Base-by-base conservation (phyloP, 129 eudicot species). In the Centrapalus pauciflorus region DNA sequence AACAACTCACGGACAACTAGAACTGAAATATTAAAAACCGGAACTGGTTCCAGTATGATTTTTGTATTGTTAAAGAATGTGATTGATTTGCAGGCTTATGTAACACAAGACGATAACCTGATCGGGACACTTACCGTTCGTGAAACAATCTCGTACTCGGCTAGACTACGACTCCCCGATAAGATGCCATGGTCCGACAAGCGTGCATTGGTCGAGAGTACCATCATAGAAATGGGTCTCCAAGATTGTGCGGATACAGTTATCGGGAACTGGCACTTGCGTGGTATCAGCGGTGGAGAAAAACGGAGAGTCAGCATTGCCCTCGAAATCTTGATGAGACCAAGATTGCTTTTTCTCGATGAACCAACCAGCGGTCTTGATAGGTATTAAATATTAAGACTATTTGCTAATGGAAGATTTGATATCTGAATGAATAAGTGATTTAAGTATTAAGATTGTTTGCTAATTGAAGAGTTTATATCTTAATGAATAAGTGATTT, bases 331-430 rank as follows among this genome's bases (percentile, higher is more conserved):
- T 85, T 94, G 27, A 94, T 89, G 97, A 68, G 99, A 66, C 99
- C 97, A 0, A 73, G 99, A 33, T 55, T 94, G 72, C 97, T 94
- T 43, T 94, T 93, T 46, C 97, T 94, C 38, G 99, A 94, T 26
- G 99, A 94, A 67, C 99, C 99, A 17, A 94, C 99, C 21, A 89
- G 93, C 49, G 99, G 99, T 7, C 97, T 94, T 45, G 99, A 94
- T 77, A 93, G 98, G 98, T 85, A 5, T n/a, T n/a, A n/a, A n/a
- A n/a, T 7, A 0, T 17, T 13, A n/a, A 23, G 0, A 40, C 33
- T 23, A 27, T 9, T n/a, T 57, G n/a, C n/a, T n/a, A n/a, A 25
- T 19, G 30, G 64, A 29, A 7, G 26, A n/a, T n/a, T 14, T 19
- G 4, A 29, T 14, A 41, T 32, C 11, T n/a, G 10, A 16, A 16